phyloP scores from a whole-genome alignment of 371 early-diverging fungal species.

The Mortierella sp. region DNA sequence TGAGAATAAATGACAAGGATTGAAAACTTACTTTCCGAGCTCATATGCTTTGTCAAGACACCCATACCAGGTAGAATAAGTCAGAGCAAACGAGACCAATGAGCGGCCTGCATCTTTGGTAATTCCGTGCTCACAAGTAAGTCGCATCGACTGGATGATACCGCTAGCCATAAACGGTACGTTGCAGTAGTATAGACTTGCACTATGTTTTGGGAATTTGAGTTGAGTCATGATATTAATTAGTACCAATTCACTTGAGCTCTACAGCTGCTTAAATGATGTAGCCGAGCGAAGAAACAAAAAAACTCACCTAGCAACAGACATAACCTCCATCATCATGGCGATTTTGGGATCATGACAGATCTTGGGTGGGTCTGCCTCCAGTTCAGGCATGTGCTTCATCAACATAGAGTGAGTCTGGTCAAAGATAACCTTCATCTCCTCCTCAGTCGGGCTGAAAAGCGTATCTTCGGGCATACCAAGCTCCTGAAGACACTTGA shows the following conservation, averaged over 20 bases:
- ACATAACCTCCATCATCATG: conserved; percentile 53
- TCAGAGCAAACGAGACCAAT: conserved; percentile 45
- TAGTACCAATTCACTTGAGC: neutral
- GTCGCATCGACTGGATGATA: conserved; percentile 30
- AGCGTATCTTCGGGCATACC: conserved; percentile 23
- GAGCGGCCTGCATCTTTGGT: conserved; percentile 49
- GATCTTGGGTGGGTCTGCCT: conserved; percentile 20
- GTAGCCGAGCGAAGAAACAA: neutral
- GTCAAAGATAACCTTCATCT: conserved; percentile 29
- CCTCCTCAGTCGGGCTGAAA: conserved; percentile 33
- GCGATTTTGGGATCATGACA: conserved; percentile 38
- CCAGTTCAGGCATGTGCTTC: conserved; percentile 30
- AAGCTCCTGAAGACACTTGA: conserved; percentile 42
- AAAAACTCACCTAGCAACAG: conserved; percentile 24
- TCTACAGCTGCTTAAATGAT: neutral
- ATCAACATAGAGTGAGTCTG: conserved; percentile 32
- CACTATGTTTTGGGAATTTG: neutral
- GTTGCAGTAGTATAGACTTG: conserved; percentile 42
- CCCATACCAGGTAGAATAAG: conserved; percentile 47
- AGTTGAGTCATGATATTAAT: neutral
- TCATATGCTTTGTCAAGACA: conserved; percentile 47
- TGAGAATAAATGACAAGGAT: neutral
- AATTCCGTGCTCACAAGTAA: conserved; percentile 36
- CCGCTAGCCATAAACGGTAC: conserved; percentile 40
- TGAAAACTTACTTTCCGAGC: conserved; percentile 39